These are phyloP conservation scores for Wickerhamiella pararugosa DNA, from an alignment of 1,139 yeast genomes.

Conservation along the genomic window DNA sequence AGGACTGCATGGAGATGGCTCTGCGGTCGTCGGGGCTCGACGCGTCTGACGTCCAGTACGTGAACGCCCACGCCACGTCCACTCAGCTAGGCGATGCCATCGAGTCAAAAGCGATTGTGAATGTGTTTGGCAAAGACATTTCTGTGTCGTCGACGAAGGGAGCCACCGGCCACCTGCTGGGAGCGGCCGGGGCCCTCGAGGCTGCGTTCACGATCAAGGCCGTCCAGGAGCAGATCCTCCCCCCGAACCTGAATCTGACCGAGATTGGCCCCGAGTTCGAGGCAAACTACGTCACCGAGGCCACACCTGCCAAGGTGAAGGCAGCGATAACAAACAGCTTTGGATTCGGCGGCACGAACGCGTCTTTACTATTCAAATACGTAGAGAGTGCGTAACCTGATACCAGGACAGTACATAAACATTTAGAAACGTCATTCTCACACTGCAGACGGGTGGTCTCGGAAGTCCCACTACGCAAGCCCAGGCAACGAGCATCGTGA, in stretches of 20 bases:
- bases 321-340: conserved; percentile 77
- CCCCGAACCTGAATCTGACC: conserved; percentile 68
- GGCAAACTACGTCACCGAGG: conserved; percentile 48
- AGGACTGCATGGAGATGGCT: conserved; percentile 69
- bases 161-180: conserved; percentile 82
- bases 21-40: conserved; percentile 27
- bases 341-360: conserved; percentile 96
- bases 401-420: too few relatives aligned
- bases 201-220: conserved; percentile 67
- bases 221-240: conserved; percentile 39
- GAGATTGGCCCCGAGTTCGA: conserved; percentile 36
- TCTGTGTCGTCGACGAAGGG: conserved; percentile 78
- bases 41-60: conserved; percentile 44
- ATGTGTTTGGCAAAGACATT: conserved; percentile 24
- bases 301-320: conserved; percentile 31
- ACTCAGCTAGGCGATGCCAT: conserved; percentile 82
- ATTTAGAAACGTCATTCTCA: too few relatives aligned
- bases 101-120: conserved; percentile 59
- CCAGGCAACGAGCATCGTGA: too few relatives aligned
- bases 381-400: too few relatives aligned
- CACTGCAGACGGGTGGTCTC: too few relatives aligned
- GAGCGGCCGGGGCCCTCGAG: conserved; percentile 95
- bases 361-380: conserved; percentile 35
- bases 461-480: too few relatives aligned
- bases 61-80: conserved; percentile 96